Evolutionary conservation across 345 rosid species (phyloP).

Genomic region (Acer saccharum): DNA sequence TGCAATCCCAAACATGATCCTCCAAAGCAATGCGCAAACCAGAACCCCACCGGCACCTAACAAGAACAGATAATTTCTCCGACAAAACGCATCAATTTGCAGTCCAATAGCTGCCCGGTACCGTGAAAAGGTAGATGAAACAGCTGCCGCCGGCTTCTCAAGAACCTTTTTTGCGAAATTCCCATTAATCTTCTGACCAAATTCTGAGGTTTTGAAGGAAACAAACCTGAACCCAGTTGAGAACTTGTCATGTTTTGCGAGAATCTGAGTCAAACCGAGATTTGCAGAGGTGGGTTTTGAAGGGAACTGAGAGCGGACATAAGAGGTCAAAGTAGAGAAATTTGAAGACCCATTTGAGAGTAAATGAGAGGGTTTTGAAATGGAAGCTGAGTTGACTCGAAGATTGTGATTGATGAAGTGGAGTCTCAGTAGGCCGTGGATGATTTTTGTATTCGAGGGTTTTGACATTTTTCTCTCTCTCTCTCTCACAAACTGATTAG

Average conservation of each 20-base stretch:
- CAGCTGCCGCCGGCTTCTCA: constrained; percentile 55
- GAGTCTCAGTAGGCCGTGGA: constrained; percentile 40
- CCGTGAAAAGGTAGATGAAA: constrained; percentile 53
- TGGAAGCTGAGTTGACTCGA: constrained; percentile 20
- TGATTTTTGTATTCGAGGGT: constrained; percentile 36
- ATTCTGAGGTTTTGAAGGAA: constrained; percentile 40
- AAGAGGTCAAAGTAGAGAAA: constrained; percentile 16
- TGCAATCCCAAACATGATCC: constrained; percentile 90
- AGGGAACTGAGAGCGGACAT: constrained; percentile 26
- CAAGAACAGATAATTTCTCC: constrained; percentile 63
- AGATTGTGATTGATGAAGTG: constrained; percentile 28
- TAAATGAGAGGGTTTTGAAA: constrained; percentile 28
- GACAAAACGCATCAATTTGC: constrained; percentile 80
- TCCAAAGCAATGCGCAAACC: constrained; percentile 73
- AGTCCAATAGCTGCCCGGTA: constrained; percentile 72
- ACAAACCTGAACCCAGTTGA: constrained; percentile 48
- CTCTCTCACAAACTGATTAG: not conserved
- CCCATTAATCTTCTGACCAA: constrained; percentile 34
- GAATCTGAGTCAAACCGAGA: constrained; percentile 39
- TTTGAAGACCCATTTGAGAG: constrained; percentile 23
- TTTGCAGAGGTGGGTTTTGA: constrained; percentile 39
- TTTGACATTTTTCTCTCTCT: constrained; percentile 38
- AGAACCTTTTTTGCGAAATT: constrained; percentile 49
- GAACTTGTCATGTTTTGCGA: constrained; percentile 14
- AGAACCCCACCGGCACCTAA: constrained; percentile 70